Evolutionary conservation across 148 eudicot genomes (phyloP).

Genomic region (Rhododendron ovatum): DNA sequence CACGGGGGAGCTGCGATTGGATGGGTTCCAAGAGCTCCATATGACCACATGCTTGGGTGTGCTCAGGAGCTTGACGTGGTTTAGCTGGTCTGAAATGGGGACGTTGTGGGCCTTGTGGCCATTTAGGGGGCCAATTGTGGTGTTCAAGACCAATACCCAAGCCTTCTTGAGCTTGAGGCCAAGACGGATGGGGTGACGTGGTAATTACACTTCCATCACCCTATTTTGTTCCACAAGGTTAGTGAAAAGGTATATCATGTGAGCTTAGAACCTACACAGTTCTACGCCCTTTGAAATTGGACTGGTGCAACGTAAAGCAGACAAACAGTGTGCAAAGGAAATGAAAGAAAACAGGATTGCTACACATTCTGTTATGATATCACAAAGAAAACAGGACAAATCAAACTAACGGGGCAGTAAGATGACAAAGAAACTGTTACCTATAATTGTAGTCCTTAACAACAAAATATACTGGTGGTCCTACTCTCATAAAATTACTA

Average conservation of each 20-base stretch:
- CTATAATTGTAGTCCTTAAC: slow-evolving; percentile 71
- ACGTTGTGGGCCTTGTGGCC: background rate
- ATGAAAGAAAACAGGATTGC: background rate
- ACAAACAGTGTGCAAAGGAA: background rate
- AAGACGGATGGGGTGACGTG: background rate
- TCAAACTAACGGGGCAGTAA: background rate
- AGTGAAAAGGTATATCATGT: background rate
- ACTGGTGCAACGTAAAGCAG: background rate
- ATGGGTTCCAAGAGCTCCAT: background rate
- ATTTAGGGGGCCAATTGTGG: background rate
- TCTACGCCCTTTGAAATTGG: background rate
- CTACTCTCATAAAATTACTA: slow-evolving; percentile 34
- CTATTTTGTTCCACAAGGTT: background rate
- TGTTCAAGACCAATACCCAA: no score
- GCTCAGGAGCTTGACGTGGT: background rate
- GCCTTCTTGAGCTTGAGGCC: background rate
- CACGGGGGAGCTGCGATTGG: background rate
- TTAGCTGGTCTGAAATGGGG: background rate
- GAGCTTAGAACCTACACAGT: background rate
- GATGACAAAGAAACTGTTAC: slow-evolving; percentile 20
- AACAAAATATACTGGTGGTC: slow-evolving; percentile 70
- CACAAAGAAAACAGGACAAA: background rate
- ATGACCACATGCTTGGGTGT: background rate
- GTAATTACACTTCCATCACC: background rate
- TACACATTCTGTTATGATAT: background rate